Evolutionary conservation across 2,329 filamentous ascomycete species (phyloP).

Genomic region (Nigrospora oryzae): DNA sequence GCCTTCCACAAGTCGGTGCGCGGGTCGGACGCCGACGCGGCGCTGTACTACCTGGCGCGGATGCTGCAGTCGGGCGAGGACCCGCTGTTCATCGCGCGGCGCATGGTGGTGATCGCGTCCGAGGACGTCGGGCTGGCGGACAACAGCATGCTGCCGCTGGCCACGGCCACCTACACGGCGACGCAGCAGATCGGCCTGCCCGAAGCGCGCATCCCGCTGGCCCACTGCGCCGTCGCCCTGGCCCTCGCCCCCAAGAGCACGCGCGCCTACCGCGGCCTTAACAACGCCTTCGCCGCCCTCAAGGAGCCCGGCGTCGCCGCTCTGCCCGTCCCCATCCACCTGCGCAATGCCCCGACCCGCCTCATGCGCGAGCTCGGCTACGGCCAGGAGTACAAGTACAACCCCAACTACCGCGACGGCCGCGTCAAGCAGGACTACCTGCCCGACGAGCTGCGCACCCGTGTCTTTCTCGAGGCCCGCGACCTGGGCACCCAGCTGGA

Average conservation of each 20-base stretch:
- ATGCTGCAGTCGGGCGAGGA: conserved; percentile 97
- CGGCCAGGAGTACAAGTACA: conserved; percentile 91
- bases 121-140: conserved; percentile 92
- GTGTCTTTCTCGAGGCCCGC: conserved; percentile 67
- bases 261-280: conserved; percentile 72
- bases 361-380: conserved; percentile 92
- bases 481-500: conserved; percentile 78
- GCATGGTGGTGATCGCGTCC: conserved; percentile 89
- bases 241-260: conserved; percentile 79
- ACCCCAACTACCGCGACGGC: conserved; percentile 80
- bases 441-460: conserved; percentile 64
- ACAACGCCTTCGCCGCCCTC: conserved; percentile 71
- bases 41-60: conserved; percentile 87
- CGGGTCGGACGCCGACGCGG: conserved; percentile 76
- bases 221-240: conserved; percentile 77
- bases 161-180: conserved; percentile 78
- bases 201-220: conserved; percentile 86
- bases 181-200: conserved; percentile 92
- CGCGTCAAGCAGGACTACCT: conserved; percentile 82
- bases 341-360: conserved; percentile 85
- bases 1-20: conserved; percentile 95
- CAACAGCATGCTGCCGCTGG: conserved; percentile 72
- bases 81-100: conserved; percentile 81
- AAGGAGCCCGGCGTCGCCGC: conserved; percentile 75
- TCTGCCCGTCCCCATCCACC: conserved; percentile 75